A percentile compares a stretch with the other conserved stretches of the same genome.
Evolutionary conservation across 78 protist species (phyloP).

Genomic region (Emiliania huxleyi): DNA sequence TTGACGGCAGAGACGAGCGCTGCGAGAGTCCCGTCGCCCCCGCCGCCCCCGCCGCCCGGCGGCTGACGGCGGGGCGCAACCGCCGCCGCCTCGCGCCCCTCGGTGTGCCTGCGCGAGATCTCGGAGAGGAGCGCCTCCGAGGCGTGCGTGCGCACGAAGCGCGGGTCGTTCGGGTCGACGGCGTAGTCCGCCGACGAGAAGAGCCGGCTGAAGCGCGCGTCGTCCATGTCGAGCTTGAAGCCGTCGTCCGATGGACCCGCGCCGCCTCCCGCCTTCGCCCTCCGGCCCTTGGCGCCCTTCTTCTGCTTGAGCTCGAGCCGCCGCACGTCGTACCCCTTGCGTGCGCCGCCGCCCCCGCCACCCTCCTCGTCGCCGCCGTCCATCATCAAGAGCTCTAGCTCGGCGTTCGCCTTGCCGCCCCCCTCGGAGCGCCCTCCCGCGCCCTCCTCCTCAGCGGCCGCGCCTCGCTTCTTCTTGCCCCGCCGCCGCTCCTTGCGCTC

Average conservation of each 20-base stretch:
- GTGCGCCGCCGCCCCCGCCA: no score
- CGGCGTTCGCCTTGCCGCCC: no score
- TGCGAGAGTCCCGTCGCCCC: no score
- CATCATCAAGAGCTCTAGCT: slow-evolving; percentile 65
- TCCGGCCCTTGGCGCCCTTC: slow-evolving; percentile 10
- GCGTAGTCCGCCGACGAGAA: slow-evolving; percentile 36
- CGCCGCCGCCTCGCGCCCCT: not conserved
- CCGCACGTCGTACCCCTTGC: not conserved
- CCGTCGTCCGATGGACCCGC: not conserved
- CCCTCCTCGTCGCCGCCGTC: slow-evolving; percentile 44
- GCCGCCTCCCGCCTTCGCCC: not conserved
- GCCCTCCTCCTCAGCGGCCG: not conserved
- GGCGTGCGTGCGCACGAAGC: slow-evolving; percentile 25
- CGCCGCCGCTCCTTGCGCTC: no score
- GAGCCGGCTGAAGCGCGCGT: slow-evolving; percentile 44
- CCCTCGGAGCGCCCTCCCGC: not conserved
- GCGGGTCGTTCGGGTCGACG: slow-evolving; percentile 71
- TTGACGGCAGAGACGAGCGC: no score
- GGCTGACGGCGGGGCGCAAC: no score
- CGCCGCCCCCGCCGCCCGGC: no score
- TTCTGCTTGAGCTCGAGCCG: not conserved
- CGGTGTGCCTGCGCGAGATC: not conserved
- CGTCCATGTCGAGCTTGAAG: slow-evolving; percentile 51
- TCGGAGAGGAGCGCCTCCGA: not conserved
- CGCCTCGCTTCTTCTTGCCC: slow-evolving; percentile 8